Evolutionary conservation across 2,329 filamentous ascomycete genomes (phyloP), one percentile per base, ranked within the genome.

Genomic region (Claviceps fusiformis): DNA sequence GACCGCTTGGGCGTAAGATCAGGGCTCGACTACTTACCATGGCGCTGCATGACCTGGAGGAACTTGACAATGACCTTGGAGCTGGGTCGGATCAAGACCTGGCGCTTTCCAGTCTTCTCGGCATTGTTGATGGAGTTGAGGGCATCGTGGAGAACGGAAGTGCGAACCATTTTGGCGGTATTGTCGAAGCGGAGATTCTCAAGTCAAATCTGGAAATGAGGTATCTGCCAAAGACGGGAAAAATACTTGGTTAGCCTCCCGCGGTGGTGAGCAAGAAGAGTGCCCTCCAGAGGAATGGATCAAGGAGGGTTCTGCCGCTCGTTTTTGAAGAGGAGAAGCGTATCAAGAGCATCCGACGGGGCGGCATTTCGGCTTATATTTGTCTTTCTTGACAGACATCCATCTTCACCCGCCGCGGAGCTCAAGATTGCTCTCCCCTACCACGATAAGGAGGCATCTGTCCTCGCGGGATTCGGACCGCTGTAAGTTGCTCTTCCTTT

Each of bases 1-100:
- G 6, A 19, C 19, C 13, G 51, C 53, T 24, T 19, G 52, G 27
- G 44, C 31, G 27, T 19, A 39, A 48, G 47, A 48, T 3, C 50
- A 54, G 24, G 27, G 35, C 45, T 56, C 29, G 5, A 44, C 41
- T 48, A 87, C 90, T 64, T 93, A 97, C 93, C 93, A 81, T 98
- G 93, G 77, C 88, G 89, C 82, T 98, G 93, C 93, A 98, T 98
- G 75, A 97, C 92, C 73, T 82, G 82, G 73, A 98, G 82, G 86
- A 97, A 98, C 85, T 97, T 97, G 82, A 95, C 80, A 70, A 98
- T 98, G 82, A 98, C 93, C 88, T 98, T 98, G 77, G 93, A 97
- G 75, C 83, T 87, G 68, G 95, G 93, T 71, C 91, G 86, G 83
- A 98, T 96, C 75, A 98, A 72, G 73, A 97, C 93, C 81, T 98